A percentile compares a stretch with the other conserved stretches of the same genome.
These are phyloP conservation scores for Fusarium pilosicola DNA, from an alignment of 2,329 filamentous ascomycete genomes.

Conservation along the genomic window DNA sequence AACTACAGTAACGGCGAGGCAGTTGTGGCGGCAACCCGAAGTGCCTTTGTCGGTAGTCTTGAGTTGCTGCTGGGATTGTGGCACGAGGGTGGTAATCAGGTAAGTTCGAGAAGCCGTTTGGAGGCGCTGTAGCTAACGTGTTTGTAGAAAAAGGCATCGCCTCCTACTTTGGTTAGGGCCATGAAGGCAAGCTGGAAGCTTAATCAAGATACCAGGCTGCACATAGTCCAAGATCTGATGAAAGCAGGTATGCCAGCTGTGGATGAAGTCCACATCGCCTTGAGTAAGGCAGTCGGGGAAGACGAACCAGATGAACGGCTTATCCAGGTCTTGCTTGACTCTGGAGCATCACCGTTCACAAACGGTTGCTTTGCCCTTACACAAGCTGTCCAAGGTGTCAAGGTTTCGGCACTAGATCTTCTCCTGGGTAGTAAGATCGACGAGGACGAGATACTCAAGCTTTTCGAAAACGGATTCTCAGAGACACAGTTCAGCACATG, in stretches of 20 bases:
- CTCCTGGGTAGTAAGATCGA: slow-evolving; percentile 56
- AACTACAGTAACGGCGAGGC: slow-evolving; percentile 66
- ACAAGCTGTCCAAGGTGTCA: slow-evolving; percentile 56
- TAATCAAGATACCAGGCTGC: slow-evolving; percentile 58
- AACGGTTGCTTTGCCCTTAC: slow-evolving; percentile 64
- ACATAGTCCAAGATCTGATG: slow-evolving; percentile 61
- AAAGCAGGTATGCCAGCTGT: slow-evolving; percentile 59
- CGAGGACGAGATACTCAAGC: slow-evolving; percentile 55
- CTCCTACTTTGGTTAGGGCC: slow-evolving; percentile 58
- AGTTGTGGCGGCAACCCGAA: slow-evolving; percentile 63
- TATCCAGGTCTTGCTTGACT: slow-evolving; percentile 58
- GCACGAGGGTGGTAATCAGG: slow-evolving; percentile 54
- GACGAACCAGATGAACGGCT: slow-evolving; percentile 59
- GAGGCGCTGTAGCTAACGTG: slow-evolving; percentile 24
- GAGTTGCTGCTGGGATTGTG: slow-evolving; percentile 62
- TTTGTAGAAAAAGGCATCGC: slow-evolving; percentile 57
- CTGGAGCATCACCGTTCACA: slow-evolving; percentile 62
- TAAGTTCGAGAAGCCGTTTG: slow-evolving; percentile 38
- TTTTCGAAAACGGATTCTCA: slow-evolving; percentile 58
- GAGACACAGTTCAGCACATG: slow-evolving; percentile 54
- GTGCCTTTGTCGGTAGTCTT: slow-evolving; percentile 60
- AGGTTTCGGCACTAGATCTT: slow-evolving; percentile 53
- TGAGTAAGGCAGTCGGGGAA: slow-evolving; percentile 64
- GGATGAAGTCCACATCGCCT: slow-evolving; percentile 61
- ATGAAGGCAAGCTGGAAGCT: slow-evolving; percentile 66